Base-by-base conservation (phyloP, 495 filamentous ascomycete species). In the Penicillium bialowiezense region DNA sequence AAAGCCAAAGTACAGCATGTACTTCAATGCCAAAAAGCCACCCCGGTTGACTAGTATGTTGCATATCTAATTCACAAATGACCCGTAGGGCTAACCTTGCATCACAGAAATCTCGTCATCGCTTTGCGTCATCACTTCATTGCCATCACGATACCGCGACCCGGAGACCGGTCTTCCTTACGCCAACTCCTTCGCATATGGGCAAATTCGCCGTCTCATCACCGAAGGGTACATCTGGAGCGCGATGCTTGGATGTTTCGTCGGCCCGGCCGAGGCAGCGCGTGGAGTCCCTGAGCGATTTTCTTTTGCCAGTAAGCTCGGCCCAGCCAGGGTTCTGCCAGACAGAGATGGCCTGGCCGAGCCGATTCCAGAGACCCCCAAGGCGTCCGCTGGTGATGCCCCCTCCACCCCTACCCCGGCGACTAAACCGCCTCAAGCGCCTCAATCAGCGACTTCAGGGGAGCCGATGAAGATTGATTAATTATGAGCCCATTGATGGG, bases 41-140 rank as follows among this genome's bases (percentile, higher is more conserved):
- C 68, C 72, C 13, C 62, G 72, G 36, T 59, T 74, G 37, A 68
- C 74, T 23, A 76, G 76, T 79, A 70, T 20, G 75, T 75, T 34
- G 37, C 20, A 37, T 15, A 35, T 44, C 18, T 41, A 20, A 50
- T 53, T 48, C 48, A 26, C 26, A 52, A 43, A 39, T 33, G 35
- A 43, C 36, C 8, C n/a, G 4, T 37, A 26, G 18, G 23, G 44
- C 55, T 56, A 58, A 68, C 48, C 49, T 49, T 31, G 14, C 41
- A 17, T 19, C 8, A 26, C 33, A 74, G 71, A 76, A 64, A 74
- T 73, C 42, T 73, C 73, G 15, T 70, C 61, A 62, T 76, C 65
- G 63, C 74, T 85, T 40, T 95, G 90, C 64, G 83, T 83, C 44
- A 91, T 95, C 65, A 93, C 90, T 7, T 83, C 83, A 54, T 80